These are phyloP conservation scores for Hyaloperonospora brassicae DNA, from an alignment of 352 stramenopile species.

Conservation along the genomic window DNA sequence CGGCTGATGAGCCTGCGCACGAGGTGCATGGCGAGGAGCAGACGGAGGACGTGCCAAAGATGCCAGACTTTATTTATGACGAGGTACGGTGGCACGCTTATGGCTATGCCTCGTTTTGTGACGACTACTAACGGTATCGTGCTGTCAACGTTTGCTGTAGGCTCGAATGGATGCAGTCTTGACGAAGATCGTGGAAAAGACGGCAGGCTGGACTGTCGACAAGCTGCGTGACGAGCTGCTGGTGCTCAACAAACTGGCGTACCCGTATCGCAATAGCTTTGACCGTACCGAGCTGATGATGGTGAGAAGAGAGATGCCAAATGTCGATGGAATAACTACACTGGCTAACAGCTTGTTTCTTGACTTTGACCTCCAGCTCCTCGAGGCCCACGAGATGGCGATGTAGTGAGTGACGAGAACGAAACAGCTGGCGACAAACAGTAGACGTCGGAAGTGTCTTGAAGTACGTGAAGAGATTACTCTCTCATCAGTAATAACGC, in stretches of 20 bases:
- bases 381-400: constrained; percentile 18
- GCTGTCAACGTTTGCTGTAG: constrained; percentile 20
- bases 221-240: constrained; percentile 64
- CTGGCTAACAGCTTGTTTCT: too few relatives aligned
- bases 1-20: constrained; percentile 18
- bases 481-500: too few relatives aligned
- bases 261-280: constrained; percentile 48
- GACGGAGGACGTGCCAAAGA: constrained; percentile 17
- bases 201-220: constrained; percentile 58
- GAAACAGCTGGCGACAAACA: too few relatives aligned
- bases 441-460: too few relatives aligned
- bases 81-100: constrained; percentile 35
- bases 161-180: constrained; percentile 43
- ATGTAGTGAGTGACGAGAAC: constrained; percentile 10
- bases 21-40: constrained; percentile 10
- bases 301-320: constrained; percentile 20
- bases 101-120: background rate
- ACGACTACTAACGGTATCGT: constrained; percentile 1
- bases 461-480: too few relatives aligned
- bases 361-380: background rate
- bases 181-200: constrained; percentile 48
- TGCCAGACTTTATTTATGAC: constrained; percentile 71
- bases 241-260: constrained; percentile 61
- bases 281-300: constrained; percentile 63
- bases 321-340: too few relatives aligned